Base-by-base conservation (phyloP, 176 grass and related monocot species). In the Aegilops umbellulata region DNA sequence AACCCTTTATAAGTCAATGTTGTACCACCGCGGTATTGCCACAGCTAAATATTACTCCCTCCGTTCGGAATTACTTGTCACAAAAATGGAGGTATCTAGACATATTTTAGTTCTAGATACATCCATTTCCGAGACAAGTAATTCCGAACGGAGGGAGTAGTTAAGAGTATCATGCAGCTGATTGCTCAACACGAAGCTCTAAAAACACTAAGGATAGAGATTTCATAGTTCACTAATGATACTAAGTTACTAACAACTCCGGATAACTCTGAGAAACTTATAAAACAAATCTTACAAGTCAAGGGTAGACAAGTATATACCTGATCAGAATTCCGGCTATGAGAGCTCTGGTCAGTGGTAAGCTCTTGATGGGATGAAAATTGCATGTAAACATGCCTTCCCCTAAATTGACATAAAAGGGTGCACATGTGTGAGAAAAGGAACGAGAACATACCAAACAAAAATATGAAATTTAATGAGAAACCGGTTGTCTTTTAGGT, bases 341-440 rank as follows among this genome's bases (percentile, higher is more conserved):
- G 97, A 85, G 97, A 94, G 57, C 91, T 99, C 57, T 94, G 92
- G 60, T 99, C 94, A 32, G 97, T 99, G 65, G 97, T 99, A 70
- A 99, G 88, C 60, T 99, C 97, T 85, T 99, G 97, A 78, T 99
- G 97, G 22, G 97, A 99, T 58, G 97, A 99, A 81, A 96, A 99
- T 49, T 99, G 97, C 81, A 99, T 88, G 76, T 99, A 99, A 29
- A 99, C 76, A 96, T 99, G 96, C 89, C 97, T 90, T 87, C 97
- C 97, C 89, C 97, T 99, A 69, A 85, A 89, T 89, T 87, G 63
- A 30, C 39, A 91, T 64, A 65, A 79, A 69, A 58, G 13, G 55
- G 24, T 68, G 25, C 68, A 69, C 23, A 60, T 1, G 3, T 19
- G 14, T 80, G 62, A 57, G 2, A 82, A 77, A 82, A 86, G 20